Evolutionary conservation across 306 rosid genomes (phyloP), one percentile per base, ranked within the genome.

Genomic region (Lathyrus oleraceus): DNA sequence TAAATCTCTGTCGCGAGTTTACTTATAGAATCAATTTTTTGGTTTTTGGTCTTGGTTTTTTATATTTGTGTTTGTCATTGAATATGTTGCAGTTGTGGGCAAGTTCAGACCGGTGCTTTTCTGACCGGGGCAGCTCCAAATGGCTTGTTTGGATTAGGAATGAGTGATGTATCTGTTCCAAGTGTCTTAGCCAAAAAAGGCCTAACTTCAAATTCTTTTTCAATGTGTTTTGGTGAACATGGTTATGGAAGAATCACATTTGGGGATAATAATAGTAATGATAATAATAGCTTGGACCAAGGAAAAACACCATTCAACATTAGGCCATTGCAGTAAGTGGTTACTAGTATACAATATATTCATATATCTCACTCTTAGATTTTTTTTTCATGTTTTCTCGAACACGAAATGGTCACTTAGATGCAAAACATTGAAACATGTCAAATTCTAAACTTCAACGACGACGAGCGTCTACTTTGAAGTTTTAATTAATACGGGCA

Each of bases 91-190:
- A 95, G 97, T 9, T 95, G 99, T 71, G 97, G 99, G 23, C 86
- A 75, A 85, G 80, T 66, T 62, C 95, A 89, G 77, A 89, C 89
- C 6, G 99, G 99, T 71, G 56, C 81, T 49, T 91, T 95, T 79
- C 68, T 86, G 62, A 38, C 30, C 0, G 83, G 86, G 40, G 97
- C 87, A 42, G 99, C 97, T 44, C 97, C 97, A 2, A 85, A 91
- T 53, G 99, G 99, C 76, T 69, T 95, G 28, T 69, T 91, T 51
- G 99, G 99, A 64, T 94, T 93, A 58, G 98, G 98, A 27, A 82
- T 93, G 85, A 77, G 78, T 0, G 53, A 61, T 52, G 8, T 79
- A 73, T 88, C 98, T 20, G 86, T 93, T 45, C 98, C 98, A 45
- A 93, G 91, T 82, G 77, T 87, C 77, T 85, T 88, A 75, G 97